Base-by-base conservation (phyloP, 371 early-diverging fungal genomes). In the Lichtheimia hyalospora region DNA sequence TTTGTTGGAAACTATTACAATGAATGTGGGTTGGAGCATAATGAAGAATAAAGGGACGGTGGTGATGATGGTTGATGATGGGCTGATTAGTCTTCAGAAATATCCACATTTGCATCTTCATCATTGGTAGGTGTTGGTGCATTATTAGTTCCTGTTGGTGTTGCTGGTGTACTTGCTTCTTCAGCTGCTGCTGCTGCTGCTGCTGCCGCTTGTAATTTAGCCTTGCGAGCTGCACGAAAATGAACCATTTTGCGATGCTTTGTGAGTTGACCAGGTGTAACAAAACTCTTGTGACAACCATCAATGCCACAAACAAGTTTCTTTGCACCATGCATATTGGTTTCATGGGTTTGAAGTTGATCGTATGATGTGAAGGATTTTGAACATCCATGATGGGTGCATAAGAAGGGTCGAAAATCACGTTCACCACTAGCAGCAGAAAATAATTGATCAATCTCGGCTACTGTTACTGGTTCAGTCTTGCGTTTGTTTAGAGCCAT, bases 241-340 rank as follows among this genome's bases (percentile, higher is more conserved):
- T 80, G 80, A n/a, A 80, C 80, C 80, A 80, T 80, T 54, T 80
- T 80, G 42, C 76, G 73, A 62, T 80, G 80, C 25, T 80, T 80
- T 40, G 76, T 80, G 18, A 80, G 53, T 42, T 80, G 80, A 5
- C 80, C 80, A 3, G 76, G 57, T 1, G 80, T 80, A 24, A 72
- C 80, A 63, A 80, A 80, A 34, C 80, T 72, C 62, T 77, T 76
- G 34, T 70, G 73, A 52, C 80, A 80, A 0, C 77, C 75, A 62
- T 80, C 75, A 18, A 80, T 77, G 5, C 77, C 77, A 55, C 80
- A 80, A 0, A 80, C 68, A 21, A 76, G 50, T 24, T 76, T 77
- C 67, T 77, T 76, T 14, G 71, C 70, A 1, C 80, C 80, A 41
- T 80, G 80, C 80, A 80, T 80, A 42, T 80, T 80, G 0, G 75